A percentile compares a stretch with the other conserved stretches of the same genome.
phyloP scores from a whole-genome alignment of 2,329 filamentous ascomycete genomes.

The Neonectria hederae region DNA sequence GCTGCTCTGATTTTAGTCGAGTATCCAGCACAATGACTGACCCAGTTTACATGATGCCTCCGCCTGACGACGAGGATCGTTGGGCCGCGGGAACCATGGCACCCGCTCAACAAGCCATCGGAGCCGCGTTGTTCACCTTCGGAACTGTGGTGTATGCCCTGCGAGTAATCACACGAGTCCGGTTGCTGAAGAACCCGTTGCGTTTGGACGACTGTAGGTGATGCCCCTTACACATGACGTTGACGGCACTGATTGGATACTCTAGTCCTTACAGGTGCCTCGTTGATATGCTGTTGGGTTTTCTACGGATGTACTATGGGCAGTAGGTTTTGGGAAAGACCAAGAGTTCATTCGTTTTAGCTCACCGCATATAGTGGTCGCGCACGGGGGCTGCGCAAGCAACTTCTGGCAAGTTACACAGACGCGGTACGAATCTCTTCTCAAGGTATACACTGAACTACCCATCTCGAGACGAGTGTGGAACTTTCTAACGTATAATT shows the following conservation, averaged over 20 bases:
- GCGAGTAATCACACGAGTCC: constrained; percentile 26
- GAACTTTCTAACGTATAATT: not conserved
- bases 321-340: constrained; percentile 18
- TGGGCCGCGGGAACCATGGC: constrained; percentile 30
- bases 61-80: constrained; percentile 27
- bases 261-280: constrained; percentile 29
- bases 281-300: constrained; percentile 32
- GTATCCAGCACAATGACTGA: constrained; percentile 19
- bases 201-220: constrained; percentile 28
- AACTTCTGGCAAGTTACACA: constrained; percentile 36
- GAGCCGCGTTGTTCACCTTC: constrained; percentile 29
- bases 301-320: constrained; percentile 39
- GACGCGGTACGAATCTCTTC: constrained; percentile 23
- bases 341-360: accelerated
- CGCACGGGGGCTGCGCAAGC: constrained; percentile 28
- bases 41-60: constrained; percentile 34
- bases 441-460: constrained; percentile 22
- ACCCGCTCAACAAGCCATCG: constrained; percentile 24
- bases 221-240: accelerated
- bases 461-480: too few species aligned
- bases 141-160: constrained; percentile 28
- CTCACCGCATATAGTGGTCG: constrained; percentile 24
- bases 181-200: constrained; percentile 26
- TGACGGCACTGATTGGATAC: not conserved
- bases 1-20: not conserved